Conservation (phyloP, 306 rosid species). For the Trifolium fragiferum region DNA sequence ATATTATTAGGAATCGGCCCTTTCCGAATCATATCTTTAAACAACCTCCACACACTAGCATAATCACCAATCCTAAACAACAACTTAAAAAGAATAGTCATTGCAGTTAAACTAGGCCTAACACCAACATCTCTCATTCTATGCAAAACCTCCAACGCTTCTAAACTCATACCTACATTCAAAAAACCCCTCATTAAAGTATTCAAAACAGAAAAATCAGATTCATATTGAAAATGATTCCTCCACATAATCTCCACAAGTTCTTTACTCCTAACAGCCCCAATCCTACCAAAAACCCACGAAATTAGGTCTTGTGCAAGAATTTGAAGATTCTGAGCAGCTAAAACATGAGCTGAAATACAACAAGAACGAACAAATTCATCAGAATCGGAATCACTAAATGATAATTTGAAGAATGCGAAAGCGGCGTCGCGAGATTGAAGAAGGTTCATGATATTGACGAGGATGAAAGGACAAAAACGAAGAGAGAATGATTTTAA, state of each 20-base stretch:
- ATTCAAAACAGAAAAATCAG: conserved; percentile 35
- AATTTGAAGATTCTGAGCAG: not conserved
- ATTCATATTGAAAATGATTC: not conserved
- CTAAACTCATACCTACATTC: conserved; percentile 32
- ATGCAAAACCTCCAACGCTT: conserved; percentile 11
- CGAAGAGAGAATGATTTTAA: conserved; percentile 53
- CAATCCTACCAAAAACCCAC: not conserved
- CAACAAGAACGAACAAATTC: not conserved
- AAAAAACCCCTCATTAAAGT: conserved; percentile 30
- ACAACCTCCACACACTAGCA: conserved; percentile 16
- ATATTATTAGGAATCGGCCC: conserved; percentile 4
- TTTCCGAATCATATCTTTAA: conserved; percentile 27
- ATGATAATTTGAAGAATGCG: conserved; percentile 7
- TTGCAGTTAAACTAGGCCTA: conserved; percentile 20
- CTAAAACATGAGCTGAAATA: conserved; percentile 15
- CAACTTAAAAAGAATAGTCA: conserved; percentile 15
- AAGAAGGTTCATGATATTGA: not conserved
- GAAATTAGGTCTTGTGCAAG: conserved; percentile 14
- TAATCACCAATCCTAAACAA: conserved; percentile 32
- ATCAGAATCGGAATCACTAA: not conserved
- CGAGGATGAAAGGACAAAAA: conserved; percentile 1
- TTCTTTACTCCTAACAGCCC: not conserved
- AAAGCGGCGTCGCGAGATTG: not conserved
- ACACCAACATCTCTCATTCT: conserved; percentile 31
- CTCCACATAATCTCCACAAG: conserved; percentile 19